These are phyloP conservation scores for Hypoxylon sp. DNA, from an alignment of 2,329 filamentous ascomycete species.

Conservation along the genomic window DNA sequence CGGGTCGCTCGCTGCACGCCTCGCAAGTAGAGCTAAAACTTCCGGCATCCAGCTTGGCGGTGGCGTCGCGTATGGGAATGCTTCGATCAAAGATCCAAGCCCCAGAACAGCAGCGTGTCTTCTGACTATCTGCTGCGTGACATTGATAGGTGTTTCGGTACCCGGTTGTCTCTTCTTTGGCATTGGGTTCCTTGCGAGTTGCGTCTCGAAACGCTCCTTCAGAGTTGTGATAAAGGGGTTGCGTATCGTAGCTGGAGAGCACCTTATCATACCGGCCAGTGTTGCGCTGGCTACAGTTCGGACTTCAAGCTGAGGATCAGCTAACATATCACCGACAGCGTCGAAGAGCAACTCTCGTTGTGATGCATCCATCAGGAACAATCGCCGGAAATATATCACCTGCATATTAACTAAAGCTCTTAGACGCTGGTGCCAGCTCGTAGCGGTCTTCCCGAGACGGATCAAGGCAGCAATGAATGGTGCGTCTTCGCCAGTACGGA, in stretches of 20 bases:
- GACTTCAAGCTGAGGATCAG: slow-evolving; percentile 92
- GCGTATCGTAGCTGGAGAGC: slow-evolving; percentile 86
- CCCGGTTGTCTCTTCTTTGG: slow-evolving; percentile 78
- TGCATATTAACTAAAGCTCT: slow-evolving; percentile 98
- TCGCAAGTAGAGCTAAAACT: slow-evolving; percentile 86
- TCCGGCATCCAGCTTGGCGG: slow-evolving; percentile 96
- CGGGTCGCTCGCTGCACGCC: slow-evolving; percentile 87
- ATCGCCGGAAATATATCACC: slow-evolving; percentile 95
- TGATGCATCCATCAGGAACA: slow-evolving; percentile 84
- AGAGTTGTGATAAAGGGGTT: slow-evolving; percentile 82
- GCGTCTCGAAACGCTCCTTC: slow-evolving; percentile 82
- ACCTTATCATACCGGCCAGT: slow-evolving; percentile 96
- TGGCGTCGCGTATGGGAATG: slow-evolving; percentile 95
- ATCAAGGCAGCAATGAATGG: slow-evolving; percentile 89
- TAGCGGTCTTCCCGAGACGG: slow-evolving; percentile 84
- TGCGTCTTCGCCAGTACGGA: slow-evolving; percentile 86
- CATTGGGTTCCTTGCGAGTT: slow-evolving; percentile 87
- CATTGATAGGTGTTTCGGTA: slow-evolving; percentile 78
- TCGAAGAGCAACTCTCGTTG: slow-evolving; percentile 88
- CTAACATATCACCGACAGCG: slow-evolving; percentile 95
- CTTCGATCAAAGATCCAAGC: slow-evolving; percentile 90
- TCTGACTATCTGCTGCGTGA: slow-evolving; percentile 82
- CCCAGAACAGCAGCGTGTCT: slow-evolving; percentile 94
- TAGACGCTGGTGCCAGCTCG: slow-evolving; percentile 95
- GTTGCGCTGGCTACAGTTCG: slow-evolving; percentile 93